A percentile compares a stretch with the other conserved stretches of the same genome.
Conservation (phyloP, 306 rosid species). For the Vicia sativa region DNA sequence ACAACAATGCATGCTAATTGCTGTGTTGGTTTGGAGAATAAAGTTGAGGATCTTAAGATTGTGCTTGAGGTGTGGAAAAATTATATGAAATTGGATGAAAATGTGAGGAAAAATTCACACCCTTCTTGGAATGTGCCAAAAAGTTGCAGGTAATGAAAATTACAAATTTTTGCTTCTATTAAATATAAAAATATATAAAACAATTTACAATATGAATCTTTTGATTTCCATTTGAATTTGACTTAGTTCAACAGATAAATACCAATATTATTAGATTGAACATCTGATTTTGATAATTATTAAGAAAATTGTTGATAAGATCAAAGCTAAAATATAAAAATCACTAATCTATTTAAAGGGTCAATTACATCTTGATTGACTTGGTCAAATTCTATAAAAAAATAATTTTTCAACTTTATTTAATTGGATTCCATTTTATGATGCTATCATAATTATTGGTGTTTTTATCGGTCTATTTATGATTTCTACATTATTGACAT, state of each 20-base stretch:
- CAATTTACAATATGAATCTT: too few relatives aligned
- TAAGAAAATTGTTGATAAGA: background rate
- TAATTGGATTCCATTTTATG: constrained; percentile 14
- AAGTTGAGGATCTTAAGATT: constrained; percentile 66
- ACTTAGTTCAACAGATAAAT: too few relatives aligned
- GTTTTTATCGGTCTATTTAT: constrained; percentile 1
- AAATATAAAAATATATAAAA: too few relatives aligned
- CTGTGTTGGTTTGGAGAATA: constrained; percentile 72
- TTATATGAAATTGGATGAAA: constrained; percentile 40
- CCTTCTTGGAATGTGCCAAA: constrained; percentile 66
- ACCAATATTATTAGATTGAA: too few relatives aligned
- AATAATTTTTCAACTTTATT: background rate
- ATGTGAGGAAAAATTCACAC: constrained; percentile 4
- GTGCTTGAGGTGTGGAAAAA: constrained; percentile 79
- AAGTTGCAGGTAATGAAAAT: constrained; percentile 62
- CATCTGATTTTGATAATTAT: too few relatives aligned
- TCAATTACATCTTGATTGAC: constrained; percentile 7
- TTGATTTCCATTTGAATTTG: too few relatives aligned
- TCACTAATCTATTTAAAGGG: background rate
- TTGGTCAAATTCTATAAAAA: background rate
- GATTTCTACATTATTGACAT: constrained; percentile 22
- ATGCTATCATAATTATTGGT: constrained; percentile 10
- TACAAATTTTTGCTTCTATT: too few relatives aligned
- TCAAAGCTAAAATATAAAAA: background rate
- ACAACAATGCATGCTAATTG: constrained; percentile 93